Conservation (phyloP, 2,329 filamentous ascomycete genomes). For the Stachybotrys echinatus region DNA sequence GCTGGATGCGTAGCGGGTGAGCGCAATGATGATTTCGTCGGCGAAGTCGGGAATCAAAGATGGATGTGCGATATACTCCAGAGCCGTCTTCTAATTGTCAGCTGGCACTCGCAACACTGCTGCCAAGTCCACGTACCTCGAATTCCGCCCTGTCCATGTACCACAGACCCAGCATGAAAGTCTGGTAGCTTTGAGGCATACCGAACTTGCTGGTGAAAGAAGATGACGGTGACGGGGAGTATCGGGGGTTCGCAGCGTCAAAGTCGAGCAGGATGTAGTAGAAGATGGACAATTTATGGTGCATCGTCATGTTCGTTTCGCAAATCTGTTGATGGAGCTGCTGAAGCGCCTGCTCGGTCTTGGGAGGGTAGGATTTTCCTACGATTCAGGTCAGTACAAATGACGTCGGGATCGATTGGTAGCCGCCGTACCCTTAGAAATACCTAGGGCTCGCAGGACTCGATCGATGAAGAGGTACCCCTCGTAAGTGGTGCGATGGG, state of each 20-base stretch:
- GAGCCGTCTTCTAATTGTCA: slow-evolving; percentile 45
- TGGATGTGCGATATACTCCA: slow-evolving; percentile 74
- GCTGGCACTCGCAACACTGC: slow-evolving; percentile 2
- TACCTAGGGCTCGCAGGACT: slow-evolving; percentile 63
- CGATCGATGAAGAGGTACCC: slow-evolving; percentile 76
- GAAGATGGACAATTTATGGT: slow-evolving; percentile 77
- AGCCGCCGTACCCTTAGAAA: slow-evolving; percentile 55
- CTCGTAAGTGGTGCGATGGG: slow-evolving; percentile 61
- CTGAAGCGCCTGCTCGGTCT: slow-evolving; percentile 60
- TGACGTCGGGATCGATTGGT: rapidly evolving
- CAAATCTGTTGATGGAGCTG: slow-evolving; percentile 67
- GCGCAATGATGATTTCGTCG: slow-evolving; percentile 70
- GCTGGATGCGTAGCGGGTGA: slow-evolving; percentile 56
- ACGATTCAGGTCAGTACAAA: slow-evolving; percentile 14
- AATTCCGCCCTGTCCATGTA: slow-evolving; percentile 70
- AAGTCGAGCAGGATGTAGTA: slow-evolving; percentile 81
- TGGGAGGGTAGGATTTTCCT: slow-evolving; percentile 69
- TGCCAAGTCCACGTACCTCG: slow-evolving; percentile 35
- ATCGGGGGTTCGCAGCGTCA: slow-evolving; percentile 46
- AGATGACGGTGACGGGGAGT: slow-evolving; percentile 38
- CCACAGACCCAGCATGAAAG: slow-evolving; percentile 80
- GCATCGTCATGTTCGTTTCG: slow-evolving; percentile 56
- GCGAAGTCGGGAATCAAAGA: slow-evolving; percentile 75
- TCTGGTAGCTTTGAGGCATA: slow-evolving; percentile 70
- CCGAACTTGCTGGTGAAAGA: slow-evolving; percentile 57